Base-by-base conservation (phyloP, 768 basidiomycete genomes). In the Suillus decipiens region DNA sequence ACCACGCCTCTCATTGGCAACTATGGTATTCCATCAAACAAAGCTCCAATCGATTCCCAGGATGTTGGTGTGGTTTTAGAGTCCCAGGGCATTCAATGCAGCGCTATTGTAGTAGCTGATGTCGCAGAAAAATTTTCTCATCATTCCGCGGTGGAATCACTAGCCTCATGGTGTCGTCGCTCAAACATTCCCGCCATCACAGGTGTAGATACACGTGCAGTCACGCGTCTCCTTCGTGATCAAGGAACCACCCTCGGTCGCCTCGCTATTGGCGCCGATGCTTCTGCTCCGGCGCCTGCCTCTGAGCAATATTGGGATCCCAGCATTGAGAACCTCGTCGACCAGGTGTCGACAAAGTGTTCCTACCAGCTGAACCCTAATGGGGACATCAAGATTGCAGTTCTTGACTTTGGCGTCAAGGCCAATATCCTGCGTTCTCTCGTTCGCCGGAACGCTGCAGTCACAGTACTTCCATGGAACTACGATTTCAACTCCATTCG, bases 1-100 rank as follows among this genome's bases (percentile, higher is more conserved):
- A 99, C 97, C 50, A 91, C 96, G 0, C 97, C 97, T 11, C 86
- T 99, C 77, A 97, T 99, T 67, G 97, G 97, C 45, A 99, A 99
- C 77, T 99, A 99, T 72, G 97, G 97, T 60, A 95, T 99, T 10
- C 97, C 97, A 7, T 70, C 73, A 39, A 99, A 99, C 76, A 81
- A 79, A 17, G 81, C 90, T 1, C 88, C 92, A 6, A 77, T 83
- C 43, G 84, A 97, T 73, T 82, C 81, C 19, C 83, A 84, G 60
- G 90, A 95, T 64, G 91, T 94, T 34, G 95, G 95, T 28, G 90
- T 95, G 34, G 78, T 92, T 58, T 88, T 99, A 69, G 97, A 99
- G 75, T 96, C 94, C 0, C 78, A 88, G 65, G 84, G 86, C 64
- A 89, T 99, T 43, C 95, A 99, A 73, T 98, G 96, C 76, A 84